These are phyloP conservation scores for Malassezia psittaci DNA, from an alignment of 1,284 basidiomycete species.

Conservation along the genomic window DNA sequence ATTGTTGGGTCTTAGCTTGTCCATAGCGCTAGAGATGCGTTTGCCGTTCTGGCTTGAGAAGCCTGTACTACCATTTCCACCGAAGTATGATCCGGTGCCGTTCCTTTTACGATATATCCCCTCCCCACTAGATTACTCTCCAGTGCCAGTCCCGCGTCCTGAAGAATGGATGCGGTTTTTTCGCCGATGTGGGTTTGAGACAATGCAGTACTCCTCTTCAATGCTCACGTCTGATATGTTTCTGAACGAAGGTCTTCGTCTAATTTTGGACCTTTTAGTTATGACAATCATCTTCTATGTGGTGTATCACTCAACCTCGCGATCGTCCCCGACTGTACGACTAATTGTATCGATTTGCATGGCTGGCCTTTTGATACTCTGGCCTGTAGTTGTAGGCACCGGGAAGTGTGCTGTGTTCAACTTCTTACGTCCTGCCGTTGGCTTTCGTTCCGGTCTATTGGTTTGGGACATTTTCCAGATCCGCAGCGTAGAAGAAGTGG, in stretches of 20 bases:
- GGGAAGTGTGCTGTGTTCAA: constrained; percentile 27
- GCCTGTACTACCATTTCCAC: constrained; percentile 5
- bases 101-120: background rate
- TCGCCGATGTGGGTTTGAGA: background rate
- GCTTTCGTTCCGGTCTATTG: constrained; percentile 38
- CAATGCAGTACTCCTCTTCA: background rate
- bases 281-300: background rate
- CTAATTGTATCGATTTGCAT: background rate
- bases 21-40: background rate
- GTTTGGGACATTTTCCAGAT: constrained; percentile 45
- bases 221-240: background rate
- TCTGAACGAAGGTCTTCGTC: background rate
- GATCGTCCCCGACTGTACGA: background rate
- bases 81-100: background rate
- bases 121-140: constrained; percentile 1
- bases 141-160: background rate
- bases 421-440: constrained; percentile 42
- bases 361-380: background rate
- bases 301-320: background rate
- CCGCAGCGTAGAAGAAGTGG: constrained; percentile 32
- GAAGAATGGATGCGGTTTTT: background rate
- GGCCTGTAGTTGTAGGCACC: background rate
- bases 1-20: no score
- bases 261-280: constrained; percentile 1
- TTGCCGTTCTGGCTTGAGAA: background rate